A percentile compares a stretch with the other conserved stretches of the same genome.
phyloP scores from a whole-genome alignment of 2,329 filamentous ascomycete species.

The Penicillium sp. region DNA sequence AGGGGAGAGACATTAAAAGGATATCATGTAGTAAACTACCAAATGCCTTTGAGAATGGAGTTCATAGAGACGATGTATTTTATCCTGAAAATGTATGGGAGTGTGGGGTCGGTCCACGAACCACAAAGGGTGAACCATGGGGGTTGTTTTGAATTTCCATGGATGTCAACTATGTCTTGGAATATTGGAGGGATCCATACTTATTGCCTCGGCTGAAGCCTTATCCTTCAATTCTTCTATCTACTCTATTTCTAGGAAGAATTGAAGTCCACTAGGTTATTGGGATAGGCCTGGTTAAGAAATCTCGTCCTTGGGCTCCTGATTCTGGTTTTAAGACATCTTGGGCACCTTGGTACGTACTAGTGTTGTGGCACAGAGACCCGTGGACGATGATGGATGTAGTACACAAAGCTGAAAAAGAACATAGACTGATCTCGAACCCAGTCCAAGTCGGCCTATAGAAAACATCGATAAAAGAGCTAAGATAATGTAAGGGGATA shows the following conservation, averaged over 20 bases:
- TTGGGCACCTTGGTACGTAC: not conserved
- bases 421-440: not conserved
- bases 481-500: not conserved
- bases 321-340: not conserved
- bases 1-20: not conserved
- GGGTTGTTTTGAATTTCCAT: not conserved
- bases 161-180: not conserved
- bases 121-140: not conserved
- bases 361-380: too few species aligned
- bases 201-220: not conserved
- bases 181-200: too few species aligned
- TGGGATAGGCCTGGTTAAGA: not conserved
- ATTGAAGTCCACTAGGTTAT: not conserved
- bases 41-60: not conserved
- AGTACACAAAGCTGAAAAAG: not conserved
- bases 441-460: not conserved
- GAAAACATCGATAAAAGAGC: not conserved
- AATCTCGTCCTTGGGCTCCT: not conserved
- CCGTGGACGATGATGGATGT: not conserved
- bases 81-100: too few species aligned
- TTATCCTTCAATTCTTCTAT: too few species aligned
- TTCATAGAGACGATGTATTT: not conserved
- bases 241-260: too few species aligned
- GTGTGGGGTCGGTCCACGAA: not conserved
- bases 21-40: not conserved